Evolutionary conservation across 495 filamentous ascomycete species (phyloP), one percentile per base, ranked within the genome.

Genomic region (Tuber umbilicatum): DNA sequence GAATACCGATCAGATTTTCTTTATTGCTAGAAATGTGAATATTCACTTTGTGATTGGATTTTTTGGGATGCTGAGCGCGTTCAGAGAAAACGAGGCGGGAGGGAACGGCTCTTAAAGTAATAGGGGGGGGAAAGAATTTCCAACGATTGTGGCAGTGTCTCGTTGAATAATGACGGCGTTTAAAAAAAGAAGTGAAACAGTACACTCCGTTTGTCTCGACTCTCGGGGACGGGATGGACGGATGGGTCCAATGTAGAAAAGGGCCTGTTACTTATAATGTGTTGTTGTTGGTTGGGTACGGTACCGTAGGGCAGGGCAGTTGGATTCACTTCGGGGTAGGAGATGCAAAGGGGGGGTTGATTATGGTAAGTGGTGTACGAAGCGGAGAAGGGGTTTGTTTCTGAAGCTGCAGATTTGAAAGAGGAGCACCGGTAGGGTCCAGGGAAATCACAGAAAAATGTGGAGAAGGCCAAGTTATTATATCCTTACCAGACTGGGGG

Each of bases 381-480:
- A 16, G 55, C 12, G 4, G 6, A 12, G 14, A 17, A 17, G 55
- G 2, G 50, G 55, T 12, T 64, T 27, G n/a, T 27, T 64, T 55
- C 50, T 27, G 70, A 73, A 67, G 37, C 31, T 68, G 38, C 45
- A 50, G 76, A 70, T 76, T 50, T 50, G 69, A 70, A 68, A 70
- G 50, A 74, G 67, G 55, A 73, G 76, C 75, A 74, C 75, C 43
- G 41, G 68, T 70, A 19, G 39, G 78, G 77, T 17, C 75, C 67
- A 64, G 73, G 71, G 37, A 75, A 70, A 47, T 40, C 10, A 40
- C 38, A 60, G 42, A 69, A 40, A 39, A 68, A 41, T 43, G 73
- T 70, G 70, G 74, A 68, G 45, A 55, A 77, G 76, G 74, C 70
- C 71, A 73, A 75, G 74, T 43, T 69, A 41, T 77, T 78, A 78